Conservation (phyloP, 306 rosid genomes). For the Rubus idaeus region DNA sequence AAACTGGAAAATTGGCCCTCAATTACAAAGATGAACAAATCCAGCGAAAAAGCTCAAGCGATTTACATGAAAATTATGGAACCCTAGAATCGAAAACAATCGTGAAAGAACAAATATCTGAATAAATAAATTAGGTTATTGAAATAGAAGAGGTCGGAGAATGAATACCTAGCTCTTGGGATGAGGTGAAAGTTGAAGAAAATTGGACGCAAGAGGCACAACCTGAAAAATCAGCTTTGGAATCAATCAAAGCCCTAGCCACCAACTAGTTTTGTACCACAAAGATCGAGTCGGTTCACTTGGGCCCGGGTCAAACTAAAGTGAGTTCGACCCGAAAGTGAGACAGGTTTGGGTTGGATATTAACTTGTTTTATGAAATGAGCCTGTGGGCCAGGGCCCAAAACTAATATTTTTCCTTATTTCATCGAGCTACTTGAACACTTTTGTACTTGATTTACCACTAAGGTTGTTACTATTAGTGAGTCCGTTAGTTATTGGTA, state of each 20-base stretch:
- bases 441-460: too few species aligned
- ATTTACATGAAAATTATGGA: not conserved
- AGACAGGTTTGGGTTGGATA: not conserved
- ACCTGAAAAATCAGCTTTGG: constrained; percentile 12
- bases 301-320: not conserved
- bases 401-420: too few species aligned
- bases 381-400: too few species aligned
- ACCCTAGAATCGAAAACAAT: constrained; percentile 8
- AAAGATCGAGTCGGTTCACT: constrained; percentile 1
- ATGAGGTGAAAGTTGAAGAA: not conserved
- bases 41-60: not conserved
- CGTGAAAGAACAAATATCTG: not conserved
- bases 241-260: constrained; percentile 4
- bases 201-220: not conserved
- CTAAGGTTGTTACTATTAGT: too few species aligned
- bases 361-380: too few species aligned
- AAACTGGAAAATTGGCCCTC: not conserved
- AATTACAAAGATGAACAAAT: not conserved
- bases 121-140: not conserved
- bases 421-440: too few species aligned
- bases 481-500: too few species aligned
- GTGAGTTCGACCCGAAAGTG: not conserved
- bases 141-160: too few species aligned
- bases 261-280: constrained; percentile 11
- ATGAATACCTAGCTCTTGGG: not conserved